Evolutionary conservation across 768 basidiomycete genomes (phyloP), one percentile per base, ranked within the genome.

Genomic region (Lactarius pseudohatsudake): DNA sequence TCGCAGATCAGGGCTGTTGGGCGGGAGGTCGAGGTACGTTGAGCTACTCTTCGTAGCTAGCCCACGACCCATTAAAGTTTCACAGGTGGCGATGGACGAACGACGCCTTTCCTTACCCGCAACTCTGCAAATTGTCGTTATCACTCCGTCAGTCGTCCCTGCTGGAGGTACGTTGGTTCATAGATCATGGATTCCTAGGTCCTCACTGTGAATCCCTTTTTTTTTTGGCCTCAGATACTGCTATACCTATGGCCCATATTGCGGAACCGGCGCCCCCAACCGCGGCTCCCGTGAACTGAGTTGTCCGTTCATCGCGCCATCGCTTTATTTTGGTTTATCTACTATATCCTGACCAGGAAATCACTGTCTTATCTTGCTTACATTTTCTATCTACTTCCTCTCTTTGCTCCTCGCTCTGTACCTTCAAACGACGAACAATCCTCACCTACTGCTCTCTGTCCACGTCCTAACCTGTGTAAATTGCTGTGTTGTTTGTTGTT

Each of bases 11-110:
- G 18, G 3, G 22, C 20, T 18, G 16, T 63, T n/a, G 30, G 3
- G 1, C 26, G 9, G 7, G 13, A 18, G 3, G 18, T 63, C 0
- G 66, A 67, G 61, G 66, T 59, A n/a, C 10, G 47, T 2, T 1
- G 7, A 16, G 7, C 22, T n/a, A 22, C 16, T 28, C 11, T 16
- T 22, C 13, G 41, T 10, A 8, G 16, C 3, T 8, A 7, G 26
- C 20, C 30, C 10, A 50, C 9, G 3, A 16, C 32, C 34, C 1
- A 56, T 43, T 34, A 4, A n/a, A 30, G 16, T 9, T 2, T 43
- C 7, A 18, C 20, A 67, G 66, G 22, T 58, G 45, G 57, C 32
- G 1, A 8, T 59, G 5, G 61, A 67, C 2, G 57, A 38, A 13
- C 38, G 26, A 2, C 47, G 16, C 4, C 38, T 67, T 18, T 16